Conservation (phyloP, 345 rosid genomes). For the Pelargonium nanum region DNA sequence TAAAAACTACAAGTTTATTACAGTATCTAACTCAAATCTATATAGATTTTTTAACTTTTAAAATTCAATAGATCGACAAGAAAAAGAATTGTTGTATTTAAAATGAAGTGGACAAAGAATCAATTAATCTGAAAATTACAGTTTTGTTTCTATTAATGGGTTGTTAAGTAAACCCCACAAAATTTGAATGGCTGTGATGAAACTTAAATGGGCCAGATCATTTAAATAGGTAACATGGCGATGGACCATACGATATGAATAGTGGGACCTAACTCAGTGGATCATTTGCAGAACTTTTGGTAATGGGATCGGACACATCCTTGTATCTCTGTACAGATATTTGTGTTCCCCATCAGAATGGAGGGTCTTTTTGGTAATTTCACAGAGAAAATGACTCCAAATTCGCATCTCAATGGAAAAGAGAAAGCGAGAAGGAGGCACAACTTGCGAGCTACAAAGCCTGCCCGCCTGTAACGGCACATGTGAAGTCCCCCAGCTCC, state of each 20-base stretch:
- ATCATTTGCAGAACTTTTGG: too few relatives aligned
- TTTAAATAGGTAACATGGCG: background rate
- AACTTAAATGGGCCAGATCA: background rate
- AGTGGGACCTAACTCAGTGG: background rate
- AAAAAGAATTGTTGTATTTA: too few relatives aligned
- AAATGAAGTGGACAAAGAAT: too few relatives aligned
- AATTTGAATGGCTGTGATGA: background rate
- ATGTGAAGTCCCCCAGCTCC: conserved; percentile 12
- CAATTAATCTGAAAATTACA: too few relatives aligned
- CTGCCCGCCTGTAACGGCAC: conserved; percentile 36
- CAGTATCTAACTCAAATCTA: too few relatives aligned
- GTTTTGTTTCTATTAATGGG: background rate
- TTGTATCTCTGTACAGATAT: too few relatives aligned
- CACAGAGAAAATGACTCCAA: conserved; percentile 1
- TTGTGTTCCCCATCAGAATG: background rate
- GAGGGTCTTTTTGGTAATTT: background rate
- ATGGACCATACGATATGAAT: background rate
- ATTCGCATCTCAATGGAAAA: conserved; percentile 8
- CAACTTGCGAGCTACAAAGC: conserved; percentile 32
- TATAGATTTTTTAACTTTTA: too few relatives aligned
- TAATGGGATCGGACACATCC: too few relatives aligned
- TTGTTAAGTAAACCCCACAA: background rate
- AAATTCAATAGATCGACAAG: too few relatives aligned
- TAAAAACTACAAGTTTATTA: too few relatives aligned
- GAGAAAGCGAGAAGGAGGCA: conserved; percentile 19